Percentiles rank a stretch among this genome's conserved stretches.
Evolutionary conservation across 2,329 filamentous ascomycete species (phyloP).

Genomic region (Pestalotiopsis fici): DNA sequence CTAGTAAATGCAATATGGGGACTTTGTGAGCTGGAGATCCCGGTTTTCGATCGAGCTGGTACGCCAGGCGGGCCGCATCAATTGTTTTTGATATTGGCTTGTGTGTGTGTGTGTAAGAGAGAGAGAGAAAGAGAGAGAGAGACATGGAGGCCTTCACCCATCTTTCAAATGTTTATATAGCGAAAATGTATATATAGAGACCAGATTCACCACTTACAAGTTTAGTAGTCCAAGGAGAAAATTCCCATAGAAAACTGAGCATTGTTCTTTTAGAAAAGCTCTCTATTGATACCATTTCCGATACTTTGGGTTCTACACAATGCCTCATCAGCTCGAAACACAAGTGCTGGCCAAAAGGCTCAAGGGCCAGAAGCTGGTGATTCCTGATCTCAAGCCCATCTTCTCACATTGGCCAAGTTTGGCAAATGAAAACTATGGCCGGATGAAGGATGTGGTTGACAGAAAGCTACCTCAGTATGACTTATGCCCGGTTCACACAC

Average conservation of each 20-base stretch:
- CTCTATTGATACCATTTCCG: background rate
- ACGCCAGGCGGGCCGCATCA: background rate
- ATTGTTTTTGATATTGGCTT: background rate
- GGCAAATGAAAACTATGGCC: constrained; percentile 20
- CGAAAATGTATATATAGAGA: background rate
- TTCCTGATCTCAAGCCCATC: constrained; percentile 24
- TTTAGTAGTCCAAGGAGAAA: background rate
- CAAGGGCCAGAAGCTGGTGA: constrained; percentile 15
- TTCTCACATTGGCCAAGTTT: constrained; percentile 23
- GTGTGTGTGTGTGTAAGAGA: too few relatives aligned
- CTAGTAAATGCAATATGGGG: background rate
- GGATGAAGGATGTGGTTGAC: constrained; percentile 17
- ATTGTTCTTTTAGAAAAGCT: background rate
- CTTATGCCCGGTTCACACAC: constrained; percentile 9
- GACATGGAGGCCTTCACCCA: background rate
- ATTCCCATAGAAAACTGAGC: too few relatives aligned
- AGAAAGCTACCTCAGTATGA: constrained; percentile 18
- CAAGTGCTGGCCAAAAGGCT: constrained; percentile 19
- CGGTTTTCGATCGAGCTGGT: background rate
- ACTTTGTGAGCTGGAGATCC: background rate
- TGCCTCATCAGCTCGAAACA: constrained; percentile 21
- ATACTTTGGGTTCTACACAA: background rate
- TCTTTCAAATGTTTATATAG: too few relatives aligned
- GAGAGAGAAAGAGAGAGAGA: too few relatives aligned
- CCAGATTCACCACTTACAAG: background rate